Percentiles rank a stretch among this genome's conserved stretches.
Evolutionary conservation across 768 basidiomycete genomes (phyloP).

Genomic region (Chalciporus chontae): DNA sequence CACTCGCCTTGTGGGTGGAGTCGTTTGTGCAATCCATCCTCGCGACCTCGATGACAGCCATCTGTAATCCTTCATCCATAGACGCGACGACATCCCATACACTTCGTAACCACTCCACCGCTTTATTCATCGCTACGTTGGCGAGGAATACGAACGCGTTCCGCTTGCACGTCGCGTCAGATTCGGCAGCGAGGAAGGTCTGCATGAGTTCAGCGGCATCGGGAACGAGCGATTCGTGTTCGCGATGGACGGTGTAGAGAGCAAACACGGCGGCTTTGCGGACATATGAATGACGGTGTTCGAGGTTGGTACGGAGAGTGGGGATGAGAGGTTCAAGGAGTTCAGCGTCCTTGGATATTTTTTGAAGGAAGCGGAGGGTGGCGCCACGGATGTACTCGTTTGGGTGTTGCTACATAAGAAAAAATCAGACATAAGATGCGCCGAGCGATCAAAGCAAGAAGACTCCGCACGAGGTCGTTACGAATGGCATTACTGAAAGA

Average conservation of each 20-base stretch:
- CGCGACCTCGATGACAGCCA: constrained; percentile 93
- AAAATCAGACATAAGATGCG: neutral
- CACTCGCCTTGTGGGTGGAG: constrained; percentile 72
- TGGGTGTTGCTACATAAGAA: constrained; percentile 84
- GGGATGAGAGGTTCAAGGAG: constrained; percentile 95
- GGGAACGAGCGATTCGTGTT: constrained; percentile 92
- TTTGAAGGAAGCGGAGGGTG: constrained; percentile 94
- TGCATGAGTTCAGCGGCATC: constrained; percentile 95
- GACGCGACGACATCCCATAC: constrained; percentile 79
- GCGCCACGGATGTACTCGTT: constrained; percentile 99
- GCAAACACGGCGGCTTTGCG: constrained; percentile 99
- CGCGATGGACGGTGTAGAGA: constrained; percentile 89
- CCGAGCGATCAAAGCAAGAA: neutral
- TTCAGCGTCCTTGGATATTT: constrained; percentile 89
- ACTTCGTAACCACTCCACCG: constrained; percentile 85
- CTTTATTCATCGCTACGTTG: constrained; percentile 80
- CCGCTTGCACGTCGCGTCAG: constrained; percentile 93
- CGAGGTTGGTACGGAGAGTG: constrained; percentile 88
- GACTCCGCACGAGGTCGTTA: constrained; percentile 80
- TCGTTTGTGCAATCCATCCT: constrained; percentile 85
- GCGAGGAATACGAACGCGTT: constrained; percentile 97
- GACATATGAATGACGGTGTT: constrained; percentile 97
- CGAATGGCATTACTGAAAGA: constrained; percentile 84
- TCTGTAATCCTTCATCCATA: constrained; percentile 91
- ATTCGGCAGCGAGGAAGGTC: constrained; percentile 94